phyloP scores from a whole-genome alignment of 1,284 basidiomycete genomes.

The Leccinum pachyderme region DNA sequence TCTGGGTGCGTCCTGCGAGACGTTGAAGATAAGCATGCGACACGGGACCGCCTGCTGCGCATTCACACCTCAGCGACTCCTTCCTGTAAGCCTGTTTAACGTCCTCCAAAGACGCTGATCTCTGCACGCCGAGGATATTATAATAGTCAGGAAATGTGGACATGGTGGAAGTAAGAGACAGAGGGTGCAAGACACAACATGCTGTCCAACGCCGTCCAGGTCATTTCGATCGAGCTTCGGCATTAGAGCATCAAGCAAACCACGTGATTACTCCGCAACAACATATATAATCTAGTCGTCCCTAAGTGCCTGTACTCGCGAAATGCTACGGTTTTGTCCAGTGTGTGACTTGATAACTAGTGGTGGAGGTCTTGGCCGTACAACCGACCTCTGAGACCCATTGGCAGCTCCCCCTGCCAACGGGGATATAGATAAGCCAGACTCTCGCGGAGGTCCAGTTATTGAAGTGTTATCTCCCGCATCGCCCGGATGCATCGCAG shows the following conservation, averaged over 20 bases:
- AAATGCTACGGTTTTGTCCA: conserved; percentile 6
- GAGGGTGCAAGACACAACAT: conserved; percentile 6
- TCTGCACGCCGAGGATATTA: conserved; percentile 54
- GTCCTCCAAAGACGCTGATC: conserved; percentile 67
- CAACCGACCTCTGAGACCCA: conserved; percentile 38
- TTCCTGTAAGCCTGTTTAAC: conserved; percentile 82
- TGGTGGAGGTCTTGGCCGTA: conserved; percentile 46
- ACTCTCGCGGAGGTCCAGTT: conserved; percentile 21
- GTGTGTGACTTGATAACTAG: conserved; percentile 19
- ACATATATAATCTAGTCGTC: conserved; percentile 15
- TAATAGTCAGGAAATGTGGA: conserved; percentile 79
- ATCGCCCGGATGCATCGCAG: neutral
- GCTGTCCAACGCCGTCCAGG: conserved; percentile 6
- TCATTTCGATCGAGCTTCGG: conserved; percentile 10
- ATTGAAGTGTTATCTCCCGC: neutral
- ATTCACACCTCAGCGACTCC: conserved; percentile 61
- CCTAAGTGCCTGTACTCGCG: conserved; percentile 19
- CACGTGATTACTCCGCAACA: conserved; percentile 22
- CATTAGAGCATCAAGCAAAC: neutral
- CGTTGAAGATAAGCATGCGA: conserved; percentile 8
- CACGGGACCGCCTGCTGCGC: conserved; percentile 4
- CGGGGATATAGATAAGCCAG: conserved; percentile 11
- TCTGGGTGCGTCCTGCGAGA: conserved; percentile 82
- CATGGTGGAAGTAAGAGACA: conserved; percentile 35
- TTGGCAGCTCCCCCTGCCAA: conserved; percentile 25